phyloP scores from a whole-genome alignment of 441 rosid genomes.

The Populus hybrid region DNA sequence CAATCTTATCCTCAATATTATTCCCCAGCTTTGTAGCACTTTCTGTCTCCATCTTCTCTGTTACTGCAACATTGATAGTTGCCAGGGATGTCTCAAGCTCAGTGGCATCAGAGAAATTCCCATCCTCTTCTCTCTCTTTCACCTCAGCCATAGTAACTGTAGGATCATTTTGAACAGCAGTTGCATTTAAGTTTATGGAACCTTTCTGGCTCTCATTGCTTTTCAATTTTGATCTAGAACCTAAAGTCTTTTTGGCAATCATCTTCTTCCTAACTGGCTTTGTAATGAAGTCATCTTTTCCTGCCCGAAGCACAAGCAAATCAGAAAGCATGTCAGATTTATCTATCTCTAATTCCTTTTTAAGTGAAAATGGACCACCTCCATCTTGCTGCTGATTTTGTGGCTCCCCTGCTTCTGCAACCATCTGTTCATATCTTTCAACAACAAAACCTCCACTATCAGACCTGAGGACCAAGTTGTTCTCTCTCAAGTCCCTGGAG shows the following conservation, averaged over 20 bases:
- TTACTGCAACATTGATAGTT: slow-evolving; percentile 25
- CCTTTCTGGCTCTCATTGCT: slow-evolving; percentile 47
- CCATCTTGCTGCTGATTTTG: slow-evolving; percentile 26
- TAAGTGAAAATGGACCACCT: slow-evolving; percentile 18
- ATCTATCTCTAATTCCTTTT: slow-evolving; percentile 23
- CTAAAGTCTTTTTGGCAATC: slow-evolving; percentile 49
- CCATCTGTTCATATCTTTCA: slow-evolving; percentile 14
- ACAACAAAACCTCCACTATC: slow-evolving; percentile 12
- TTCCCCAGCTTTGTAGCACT: slow-evolving; percentile 17
- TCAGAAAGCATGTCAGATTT: slow-evolving; percentile 22
- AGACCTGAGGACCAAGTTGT: slow-evolving; percentile 16
- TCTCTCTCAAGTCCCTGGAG: slow-evolving; percentile 15
- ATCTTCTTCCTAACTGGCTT: slow-evolving; percentile 43
- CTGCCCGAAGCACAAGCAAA: slow-evolving; percentile 29
- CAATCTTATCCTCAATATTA: slow-evolving; percentile 14
- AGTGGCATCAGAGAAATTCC: slow-evolving; percentile 18
- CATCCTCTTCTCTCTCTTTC: slow-evolving; percentile 23
- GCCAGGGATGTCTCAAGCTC: slow-evolving; percentile 27
- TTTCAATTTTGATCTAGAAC: slow-evolving; percentile 43
- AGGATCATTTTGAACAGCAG: slow-evolving; percentile 28
- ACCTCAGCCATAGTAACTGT: slow-evolving; percentile 20
- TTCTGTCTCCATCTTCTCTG: slow-evolving; percentile 21
- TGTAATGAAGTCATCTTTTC: slow-evolving; percentile 21
- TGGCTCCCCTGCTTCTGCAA: slow-evolving; percentile 19
- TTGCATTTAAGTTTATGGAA: slow-evolving; percentile 46